phyloP scores from a whole-genome alignment of 768 basidiomycete species.

The Tylopilus vinaceipallidus region DNA sequence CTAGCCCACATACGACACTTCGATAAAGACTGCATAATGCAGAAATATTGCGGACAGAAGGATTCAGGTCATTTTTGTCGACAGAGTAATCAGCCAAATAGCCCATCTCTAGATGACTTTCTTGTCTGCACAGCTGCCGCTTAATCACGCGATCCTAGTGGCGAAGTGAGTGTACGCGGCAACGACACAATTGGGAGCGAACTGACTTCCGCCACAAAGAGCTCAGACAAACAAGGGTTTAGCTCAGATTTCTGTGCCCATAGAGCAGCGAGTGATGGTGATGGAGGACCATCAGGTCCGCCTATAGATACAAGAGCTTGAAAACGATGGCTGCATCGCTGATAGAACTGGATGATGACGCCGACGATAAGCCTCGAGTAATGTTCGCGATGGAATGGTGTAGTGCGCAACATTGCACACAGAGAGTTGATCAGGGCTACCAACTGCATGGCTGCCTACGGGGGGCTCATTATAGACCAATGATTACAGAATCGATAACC shows the following conservation, averaged over 20 bases:
- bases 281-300: conserved; percentile 39
- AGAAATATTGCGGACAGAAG: conserved; percentile 68
- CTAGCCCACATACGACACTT: conserved; percentile 65
- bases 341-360: conserved; percentile 95
- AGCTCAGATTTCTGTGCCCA: conserved; percentile 89
- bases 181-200: background rate
- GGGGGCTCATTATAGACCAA: conserved; percentile 5
- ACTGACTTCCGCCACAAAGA: conserved; percentile 54
- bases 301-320: conserved; percentile 60
- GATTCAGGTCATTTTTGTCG: conserved; percentile 61
- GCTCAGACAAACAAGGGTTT: conserved; percentile 66
- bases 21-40: conserved; percentile 78
- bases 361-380: conserved; percentile 92
- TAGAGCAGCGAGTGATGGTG: conserved; percentile 59
- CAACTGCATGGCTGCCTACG: conserved; percentile 76
- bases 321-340: conserved; percentile 87
- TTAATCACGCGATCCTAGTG: conserved; percentile 43
- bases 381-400: conserved; percentile 93
- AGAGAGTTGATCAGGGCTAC: conserved; percentile 90
- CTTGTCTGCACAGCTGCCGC: conserved; percentile 65
- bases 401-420: conserved; percentile 85
- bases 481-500: background rate
- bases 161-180: conserved; percentile 1
- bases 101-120: conserved; percentile 75
- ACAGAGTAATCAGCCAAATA: conserved; percentile 57